Conservation (phyloP, 495 filamentous ascomycete genomes). For the Aspergillus indologenus region DNA sequence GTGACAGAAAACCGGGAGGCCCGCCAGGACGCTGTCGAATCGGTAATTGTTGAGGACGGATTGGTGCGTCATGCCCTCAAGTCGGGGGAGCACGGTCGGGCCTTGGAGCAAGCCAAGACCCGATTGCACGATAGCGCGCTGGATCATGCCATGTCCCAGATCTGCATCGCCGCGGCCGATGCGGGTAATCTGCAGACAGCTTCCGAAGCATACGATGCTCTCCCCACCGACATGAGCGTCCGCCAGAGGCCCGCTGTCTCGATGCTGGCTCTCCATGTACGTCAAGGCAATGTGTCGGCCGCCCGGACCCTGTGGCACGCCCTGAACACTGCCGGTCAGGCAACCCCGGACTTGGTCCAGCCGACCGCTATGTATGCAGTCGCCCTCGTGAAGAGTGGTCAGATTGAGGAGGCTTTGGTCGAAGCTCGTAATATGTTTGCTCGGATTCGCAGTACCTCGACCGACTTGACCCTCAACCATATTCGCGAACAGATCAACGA, state of each 20-base stretch:
- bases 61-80: conserved; percentile 70
- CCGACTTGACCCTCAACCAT: conserved; percentile 27
- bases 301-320: conserved; percentile 75
- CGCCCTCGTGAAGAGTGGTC: conserved; percentile 74
- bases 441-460: conserved; percentile 61
- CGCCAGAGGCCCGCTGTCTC: conserved; percentile 70
- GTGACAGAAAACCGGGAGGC: conserved; percentile 52
- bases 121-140: conserved; percentile 47
- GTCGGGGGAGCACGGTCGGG: conserved; percentile 60
- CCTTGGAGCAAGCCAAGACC: conserved; percentile 60
- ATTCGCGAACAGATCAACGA: conserved; percentile 81
- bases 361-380: conserved; percentile 83
- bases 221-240: conserved; percentile 47
- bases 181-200: conserved; percentile 68
- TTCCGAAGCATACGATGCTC: conserved; percentile 58
- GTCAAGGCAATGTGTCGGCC: conserved; percentile 68
- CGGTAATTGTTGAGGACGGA: conserved; percentile 66
- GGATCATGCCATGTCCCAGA: conserved; percentile 53
- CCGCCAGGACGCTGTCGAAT: conserved; percentile 57
- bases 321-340: conserved; percentile 57
- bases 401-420: conserved; percentile 69
- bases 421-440: conserved; percentile 80
- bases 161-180: conserved; percentile 74
- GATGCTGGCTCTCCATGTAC: conserved; percentile 79
- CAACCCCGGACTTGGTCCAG: conserved; percentile 70